phyloP scores from a whole-genome alignment of 1,139 yeast genomes.

The Saccharomyces pastorianus region DNA sequence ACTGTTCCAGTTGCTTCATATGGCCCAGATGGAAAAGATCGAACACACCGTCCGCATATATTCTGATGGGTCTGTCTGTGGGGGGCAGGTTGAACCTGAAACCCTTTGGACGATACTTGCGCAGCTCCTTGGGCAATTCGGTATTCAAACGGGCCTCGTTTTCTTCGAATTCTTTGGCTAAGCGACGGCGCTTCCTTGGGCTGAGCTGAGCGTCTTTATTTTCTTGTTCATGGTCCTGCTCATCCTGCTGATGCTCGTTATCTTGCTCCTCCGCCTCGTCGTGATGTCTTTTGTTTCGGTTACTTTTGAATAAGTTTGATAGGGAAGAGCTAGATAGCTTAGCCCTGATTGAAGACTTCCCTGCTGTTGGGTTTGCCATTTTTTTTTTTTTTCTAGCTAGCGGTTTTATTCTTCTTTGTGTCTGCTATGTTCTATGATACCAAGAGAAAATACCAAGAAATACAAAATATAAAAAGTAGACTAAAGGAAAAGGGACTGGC shows the following conservation, averaged over 20 bases:
- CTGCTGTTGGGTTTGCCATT: constrained; percentile 11
- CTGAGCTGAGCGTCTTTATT: constrained; percentile 17
- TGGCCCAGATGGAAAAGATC: constrained; percentile 95
- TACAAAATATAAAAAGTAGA: not conserved
- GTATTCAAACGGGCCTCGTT: constrained; percentile 50
- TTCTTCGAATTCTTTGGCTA: constrained; percentile 36
- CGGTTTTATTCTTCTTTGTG: not conserved
- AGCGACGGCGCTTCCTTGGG: constrained; percentile 11
- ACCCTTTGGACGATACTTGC: constrained; percentile 67
- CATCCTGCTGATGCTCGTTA: constrained; percentile 6
- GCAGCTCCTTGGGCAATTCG: constrained; percentile 51
- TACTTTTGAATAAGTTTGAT: constrained; percentile 26
- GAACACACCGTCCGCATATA: constrained; percentile 96
- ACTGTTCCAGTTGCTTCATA: constrained; percentile 94
- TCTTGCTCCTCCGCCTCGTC: constrained; percentile 10
- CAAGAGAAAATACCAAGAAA: not conserved
- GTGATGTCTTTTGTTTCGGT: constrained; percentile 17
- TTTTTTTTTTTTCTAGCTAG: no score
- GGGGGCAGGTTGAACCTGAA: constrained; percentile 75
- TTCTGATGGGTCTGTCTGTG: constrained; percentile 72
- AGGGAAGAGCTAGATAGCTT: constrained; percentile 24
- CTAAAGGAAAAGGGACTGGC: not conserved
- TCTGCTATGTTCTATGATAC: not conserved
- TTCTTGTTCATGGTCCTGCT: constrained; percentile 28
- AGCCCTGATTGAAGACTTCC: constrained; percentile 21